Base-by-base conservation (phyloP, 2,329 filamentous ascomycete species). In the Cercospora janseana region DNA sequence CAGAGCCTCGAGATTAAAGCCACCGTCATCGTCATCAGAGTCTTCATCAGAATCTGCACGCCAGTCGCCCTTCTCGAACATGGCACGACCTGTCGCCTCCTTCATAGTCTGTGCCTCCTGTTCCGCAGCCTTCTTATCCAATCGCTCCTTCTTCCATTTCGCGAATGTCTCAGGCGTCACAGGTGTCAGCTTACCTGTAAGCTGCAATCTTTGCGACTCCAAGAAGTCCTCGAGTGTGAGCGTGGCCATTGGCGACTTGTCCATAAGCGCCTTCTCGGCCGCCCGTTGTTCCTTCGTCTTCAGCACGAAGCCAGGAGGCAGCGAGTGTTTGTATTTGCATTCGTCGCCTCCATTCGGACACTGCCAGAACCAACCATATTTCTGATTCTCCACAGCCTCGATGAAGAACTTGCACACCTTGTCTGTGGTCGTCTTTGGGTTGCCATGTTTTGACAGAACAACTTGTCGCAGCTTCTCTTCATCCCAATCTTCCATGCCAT, bases 321-420 rank as follows among this genome's bases (percentile, higher is more conserved):
- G 79, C 65, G 87, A 90, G 71, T 98, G 93, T 73, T 87, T 91
- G 70, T 98, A 98, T 86, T 93, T 97, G 86, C 93, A 98, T 72
- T 95, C 88, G 68, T 98, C 87, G 57, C 88, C 92, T 59, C 90
- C 91, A 66, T 97, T 97, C 38, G 93, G 93, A 79, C 93, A 98
- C 52, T 83, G 79, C 93, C 93, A 98, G 74, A 98, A 97, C 93
- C 93, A 98, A 56, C 93, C 93, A 65, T 98, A 98, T 73, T 97
- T 98, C 64, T 90, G 88, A 67, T 98, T 93, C 73, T 98, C 93
- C 56, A 98, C 93, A 20, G 93, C 93, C 61, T 91, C 85, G 68
- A 97, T 93, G 70, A 98, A 98, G 77, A 76, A 95, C 73, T 97
- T 98, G 88, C 93, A 98, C 60, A 98, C 93, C 74, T 97, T 98